Base-by-base conservation (phyloP, 441 rosid species). In the Pelargonium australe region DNA sequence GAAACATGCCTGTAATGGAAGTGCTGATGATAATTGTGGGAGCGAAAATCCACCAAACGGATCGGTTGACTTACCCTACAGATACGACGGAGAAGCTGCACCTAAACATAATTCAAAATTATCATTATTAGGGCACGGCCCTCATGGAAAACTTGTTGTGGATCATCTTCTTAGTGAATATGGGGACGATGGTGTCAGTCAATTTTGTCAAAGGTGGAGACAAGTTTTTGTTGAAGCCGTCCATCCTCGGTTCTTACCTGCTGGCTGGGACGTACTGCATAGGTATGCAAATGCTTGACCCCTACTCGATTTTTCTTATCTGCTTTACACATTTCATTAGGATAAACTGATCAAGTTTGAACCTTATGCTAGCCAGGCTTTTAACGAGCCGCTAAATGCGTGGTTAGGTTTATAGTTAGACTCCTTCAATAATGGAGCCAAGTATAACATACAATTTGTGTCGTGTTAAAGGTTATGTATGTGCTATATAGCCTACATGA, bases 131-230 rank as follows among this genome's bases (percentile, higher is more conserved):
- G 99, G 99, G 73, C 99, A 91, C 83, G 99, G 99, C 68, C 97
- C 96, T 0, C 96, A 91, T 65, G 99, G 99, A 64, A 85, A 89
- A 76, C 92, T 83, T 79, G 93, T 89, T 65, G 97, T 95, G 11
- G 91, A 89, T 76, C 77, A 76, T 73, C 65, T 95, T 51, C 70
- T 95, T 55, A 76, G 64, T 71, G 86, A 87, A 80, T 69, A 73
- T 49, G 95, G 94, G 65, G 97, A 90, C 45, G 87, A 84, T 41
- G 97, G 97, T 34, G 77, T 89, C 65, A 43, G 73, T 5, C 79
- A 88, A 55, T 91, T 94, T 76, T 91, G 99, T 81, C 95, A 85
- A 73, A 84, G 90, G 65, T 91, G 99, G 99, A 86, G 99, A 81
- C 86, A 87, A 76, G 96, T 82, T 62, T 94, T 94, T 69, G 96